phyloP scores from a whole-genome alignment of 2,329 filamentous ascomycete genomes.

The Cytospora piceae region DNA sequence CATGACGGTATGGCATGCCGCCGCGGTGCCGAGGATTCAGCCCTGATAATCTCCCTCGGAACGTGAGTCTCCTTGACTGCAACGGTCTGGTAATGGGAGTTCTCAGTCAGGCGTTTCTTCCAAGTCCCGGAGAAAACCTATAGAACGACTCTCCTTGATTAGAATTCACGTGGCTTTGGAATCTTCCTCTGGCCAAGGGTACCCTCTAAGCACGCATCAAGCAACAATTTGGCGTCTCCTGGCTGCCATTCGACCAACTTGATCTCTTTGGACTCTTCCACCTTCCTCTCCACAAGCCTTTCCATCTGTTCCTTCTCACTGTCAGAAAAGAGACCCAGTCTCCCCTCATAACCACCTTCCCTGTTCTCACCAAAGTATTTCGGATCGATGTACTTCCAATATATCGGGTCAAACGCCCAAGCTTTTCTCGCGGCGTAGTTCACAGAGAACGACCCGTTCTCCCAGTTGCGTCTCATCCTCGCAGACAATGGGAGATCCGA shows the following conservation, averaged over 20 bases:
- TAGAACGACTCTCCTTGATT: not conserved
- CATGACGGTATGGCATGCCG: too few relatives aligned
- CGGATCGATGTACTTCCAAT: constrained; percentile 20
- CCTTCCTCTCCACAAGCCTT: constrained; percentile 9
- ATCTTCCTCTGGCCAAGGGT: constrained; percentile 1
- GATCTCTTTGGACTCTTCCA: not conserved
- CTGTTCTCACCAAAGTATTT: constrained; percentile 16
- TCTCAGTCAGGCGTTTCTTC: too few relatives aligned
- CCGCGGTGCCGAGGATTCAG: too few relatives aligned
- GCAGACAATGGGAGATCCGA: not conserved
- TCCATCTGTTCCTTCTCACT: constrained; percentile 22
- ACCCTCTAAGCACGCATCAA: constrained; percentile 10
- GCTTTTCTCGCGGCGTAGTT: constrained; percentile 11
- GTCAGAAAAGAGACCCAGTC: constrained; percentile 10
- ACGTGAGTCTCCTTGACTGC: too few relatives aligned
- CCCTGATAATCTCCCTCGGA: too few relatives aligned
- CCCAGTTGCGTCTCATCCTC: constrained; percentile 15
- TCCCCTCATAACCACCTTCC: constrained; percentile 1
- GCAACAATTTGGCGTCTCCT: constrained; percentile 1
- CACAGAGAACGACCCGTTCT: constrained; percentile 7
- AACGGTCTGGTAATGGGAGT: too few relatives aligned
- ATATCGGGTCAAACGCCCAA: constrained; percentile 12
- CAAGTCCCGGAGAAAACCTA: not conserved
- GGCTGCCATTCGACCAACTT: constrained; percentile 16
- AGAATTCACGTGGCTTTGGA: constrained; percentile 4